Evolutionary conservation across 441 rosid genomes (phyloP), one percentile per base, ranked within the genome.

Genomic region (Bocquillonia castaneifolia): DNA sequence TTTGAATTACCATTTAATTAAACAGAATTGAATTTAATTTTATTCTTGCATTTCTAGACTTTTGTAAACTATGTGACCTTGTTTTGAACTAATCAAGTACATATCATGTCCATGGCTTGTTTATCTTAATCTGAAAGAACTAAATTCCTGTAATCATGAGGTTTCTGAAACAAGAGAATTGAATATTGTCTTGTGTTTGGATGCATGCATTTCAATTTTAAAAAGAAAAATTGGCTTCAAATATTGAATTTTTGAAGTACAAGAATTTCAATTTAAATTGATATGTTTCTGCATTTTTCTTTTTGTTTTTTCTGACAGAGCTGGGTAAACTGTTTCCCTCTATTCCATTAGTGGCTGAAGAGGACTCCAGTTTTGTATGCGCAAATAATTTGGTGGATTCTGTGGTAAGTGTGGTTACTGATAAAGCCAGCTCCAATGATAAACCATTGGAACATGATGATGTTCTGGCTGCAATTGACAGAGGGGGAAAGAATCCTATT

Each of bases 301-400:
- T 22, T 10, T n/a, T 40, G 47, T 10, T 64, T 62, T 34, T 22
- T 4, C 18, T 34, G 69, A 68, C 72, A 93, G 97, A 91, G 81
- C 80, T 93, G 62, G 68, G 91, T 50, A 83, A 80, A 68, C 63
- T 71, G 77, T 91, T 91, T 81, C 98, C 98, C 70, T 81, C 86
- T 32, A 83, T 91, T 77, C 97, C 98, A 17, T 72, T 93, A 77
- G 96, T 93, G 68, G 98, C 95, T 67, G 98, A 91, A 74, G 97
- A 93, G 80, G 96, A 93, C 76, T 88, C 97, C 68, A 76, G 83
- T 2, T 88, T 83, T 74, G 56, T 93, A 68, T 83, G 85, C 61
- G 70, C 79, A 29, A 86, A 85, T 68, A 82, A 85, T 72, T 85
- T 93, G 61, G 91, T 86, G 58, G 88, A 81, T 73, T 77, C 84